A percentile compares a stretch with the other conserved stretches of the same genome.
Evolutionary conservation across 148 eudicot genomes (phyloP).

Genomic region (Silene conica): DNA sequence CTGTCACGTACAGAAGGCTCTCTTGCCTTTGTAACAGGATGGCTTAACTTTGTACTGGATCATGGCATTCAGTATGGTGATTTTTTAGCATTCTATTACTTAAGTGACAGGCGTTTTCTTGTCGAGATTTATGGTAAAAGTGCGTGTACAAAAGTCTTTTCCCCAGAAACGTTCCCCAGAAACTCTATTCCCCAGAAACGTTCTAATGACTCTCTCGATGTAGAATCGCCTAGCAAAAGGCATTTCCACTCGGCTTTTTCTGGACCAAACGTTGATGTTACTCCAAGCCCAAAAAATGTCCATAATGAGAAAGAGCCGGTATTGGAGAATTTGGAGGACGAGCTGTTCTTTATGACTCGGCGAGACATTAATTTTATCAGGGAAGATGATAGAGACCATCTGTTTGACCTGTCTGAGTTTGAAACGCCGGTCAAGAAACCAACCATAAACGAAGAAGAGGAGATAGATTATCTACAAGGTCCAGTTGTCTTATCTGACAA

Average conservation of each 20-base stretch:
- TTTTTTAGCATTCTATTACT: constrained; percentile 37
- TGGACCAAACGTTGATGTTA: constrained; percentile 16
- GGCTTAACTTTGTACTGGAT: constrained; percentile 44
- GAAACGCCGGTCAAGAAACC: constrained; percentile 35
- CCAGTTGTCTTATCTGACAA: constrained; percentile 19
- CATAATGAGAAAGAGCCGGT: constrained; percentile 13
- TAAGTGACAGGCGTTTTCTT: constrained; percentile 37
- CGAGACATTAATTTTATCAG: constrained; percentile 23
- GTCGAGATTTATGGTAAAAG: constrained; percentile 53
- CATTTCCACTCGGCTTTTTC: constrained; percentile 19
- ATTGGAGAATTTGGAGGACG: constrained; percentile 23
- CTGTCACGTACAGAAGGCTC: constrained; percentile 28
- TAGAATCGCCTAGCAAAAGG: constrained; percentile 17
- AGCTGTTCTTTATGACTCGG: constrained; percentile 31
- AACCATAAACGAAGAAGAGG: constrained; percentile 15
- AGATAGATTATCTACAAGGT: constrained; percentile 23
- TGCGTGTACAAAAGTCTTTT: constrained; percentile 40
- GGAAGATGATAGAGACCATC: constrained; percentile 27
- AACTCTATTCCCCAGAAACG: constrained; percentile 15
- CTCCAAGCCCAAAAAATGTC: constrained; percentile 1
- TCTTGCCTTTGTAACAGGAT: constrained; percentile 51
- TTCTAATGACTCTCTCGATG: background rate
- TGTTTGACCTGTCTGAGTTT: constrained; percentile 40
- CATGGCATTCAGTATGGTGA: constrained; percentile 51
- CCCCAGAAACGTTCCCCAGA: constrained; percentile 18